phyloP scores from a whole-genome alignment of 2,329 filamentous ascomycete species.

The Colletotrichum lini region DNA sequence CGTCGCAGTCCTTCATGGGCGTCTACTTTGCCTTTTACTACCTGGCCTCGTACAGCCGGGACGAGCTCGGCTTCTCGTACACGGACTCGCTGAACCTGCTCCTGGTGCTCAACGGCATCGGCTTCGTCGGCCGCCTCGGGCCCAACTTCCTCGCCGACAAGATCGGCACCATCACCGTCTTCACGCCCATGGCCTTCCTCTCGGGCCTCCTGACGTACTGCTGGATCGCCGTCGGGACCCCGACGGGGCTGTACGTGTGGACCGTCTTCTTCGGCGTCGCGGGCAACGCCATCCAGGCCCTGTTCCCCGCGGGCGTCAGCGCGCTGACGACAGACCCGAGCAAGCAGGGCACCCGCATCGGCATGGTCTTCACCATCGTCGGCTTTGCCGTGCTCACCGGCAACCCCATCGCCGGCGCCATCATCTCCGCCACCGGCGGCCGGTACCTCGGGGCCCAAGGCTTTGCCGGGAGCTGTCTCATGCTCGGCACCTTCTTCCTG shows the following conservation, averaged over 20 bases:
- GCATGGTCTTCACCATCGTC: constrained; percentile 71
- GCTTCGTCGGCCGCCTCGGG: constrained; percentile 69
- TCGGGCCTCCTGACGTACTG: constrained; percentile 63
- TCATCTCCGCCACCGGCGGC: constrained; percentile 59
- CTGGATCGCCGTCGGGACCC: constrained; percentile 71
- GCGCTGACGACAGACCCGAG: constrained; percentile 66
- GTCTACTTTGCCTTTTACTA: constrained; percentile 74
- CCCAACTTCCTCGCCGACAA: constrained; percentile 72
- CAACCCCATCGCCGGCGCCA: constrained; percentile 65
- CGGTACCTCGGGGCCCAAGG: constrained; percentile 63
- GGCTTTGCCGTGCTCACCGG: constrained; percentile 68
- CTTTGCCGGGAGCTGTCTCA: constrained; percentile 61
- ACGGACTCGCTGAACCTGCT: constrained; percentile 71
- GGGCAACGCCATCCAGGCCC: constrained; percentile 73
- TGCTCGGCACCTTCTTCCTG: constrained; percentile 59
- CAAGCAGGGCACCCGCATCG: constrained; percentile 69
- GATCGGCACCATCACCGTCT: constrained; percentile 72
- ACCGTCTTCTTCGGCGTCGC: constrained; percentile 74
- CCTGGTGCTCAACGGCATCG: constrained; percentile 76
- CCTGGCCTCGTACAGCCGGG: constrained; percentile 64
- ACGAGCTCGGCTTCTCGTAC: constrained; percentile 60
- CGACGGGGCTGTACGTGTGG: constrained; percentile 72
- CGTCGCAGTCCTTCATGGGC: constrained; percentile 61
- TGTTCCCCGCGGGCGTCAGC: constrained; percentile 75
- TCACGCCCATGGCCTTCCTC: constrained; percentile 62